These are phyloP conservation scores for Phytophthora idaei DNA, from an alignment of 352 stramenopile genomes.

Conservation along the genomic window DNA sequence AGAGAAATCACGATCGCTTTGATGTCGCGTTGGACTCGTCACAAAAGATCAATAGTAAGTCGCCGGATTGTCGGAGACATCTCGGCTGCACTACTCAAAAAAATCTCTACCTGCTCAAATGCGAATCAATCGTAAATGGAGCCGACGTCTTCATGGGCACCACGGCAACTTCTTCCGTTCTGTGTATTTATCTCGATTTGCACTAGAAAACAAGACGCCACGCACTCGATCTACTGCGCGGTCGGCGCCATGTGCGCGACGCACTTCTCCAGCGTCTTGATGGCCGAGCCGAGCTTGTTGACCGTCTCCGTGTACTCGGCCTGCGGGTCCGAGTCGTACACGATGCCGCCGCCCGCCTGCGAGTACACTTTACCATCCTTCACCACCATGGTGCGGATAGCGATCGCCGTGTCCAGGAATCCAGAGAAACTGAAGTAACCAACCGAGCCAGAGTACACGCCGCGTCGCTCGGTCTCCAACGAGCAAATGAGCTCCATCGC, in stretches of 20 bases:
- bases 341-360: conserved; percentile 87
- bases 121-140: too few species aligned
- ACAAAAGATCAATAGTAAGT: not conserved
- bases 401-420: conserved; percentile 89
- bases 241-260: conserved; percentile 45
- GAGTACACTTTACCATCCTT: conserved; percentile 82
- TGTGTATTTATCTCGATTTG: conserved; percentile 26
- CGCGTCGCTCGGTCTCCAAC: conserved; percentile 81
- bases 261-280: conserved; percentile 89
- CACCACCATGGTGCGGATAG: conserved; percentile 88
- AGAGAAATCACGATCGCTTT: too few species aligned
- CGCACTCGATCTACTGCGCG: conserved; percentile 25
- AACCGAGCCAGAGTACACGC: conserved; percentile 87
- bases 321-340: conserved; percentile 88
- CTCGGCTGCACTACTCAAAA: not conserved
- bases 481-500: conserved; percentile 91
- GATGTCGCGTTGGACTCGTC: not conserved
- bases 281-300: conserved; percentile 86
- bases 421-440: conserved; percentile 90
- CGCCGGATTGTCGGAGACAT: too few species aligned
- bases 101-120: not conserved
- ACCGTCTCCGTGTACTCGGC: conserved; percentile 91
- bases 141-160: too few species aligned
- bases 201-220: conserved; percentile 4
- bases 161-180: not conserved